phyloP scores from a whole-genome alignment of 257 asterid genomes.

The Salvia miltiorrhiza region DNA sequence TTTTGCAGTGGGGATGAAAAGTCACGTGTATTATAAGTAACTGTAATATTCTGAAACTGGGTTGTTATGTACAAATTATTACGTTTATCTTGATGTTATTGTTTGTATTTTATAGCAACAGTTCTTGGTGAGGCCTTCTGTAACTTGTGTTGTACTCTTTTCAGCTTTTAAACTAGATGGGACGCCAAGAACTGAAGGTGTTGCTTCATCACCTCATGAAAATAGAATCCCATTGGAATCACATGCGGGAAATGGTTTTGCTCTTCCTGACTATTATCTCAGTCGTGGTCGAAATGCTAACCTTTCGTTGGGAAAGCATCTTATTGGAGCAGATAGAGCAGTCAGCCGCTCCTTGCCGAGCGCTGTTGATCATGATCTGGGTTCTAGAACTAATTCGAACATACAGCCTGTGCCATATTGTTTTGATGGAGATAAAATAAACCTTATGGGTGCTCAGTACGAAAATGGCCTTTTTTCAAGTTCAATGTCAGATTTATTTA shows the following conservation, averaged over 20 bases:
- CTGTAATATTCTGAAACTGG: background rate
- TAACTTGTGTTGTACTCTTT: slow-evolving; percentile 2
- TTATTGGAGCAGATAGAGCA: slow-evolving; percentile 53
- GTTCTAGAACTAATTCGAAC: slow-evolving; percentile 45
- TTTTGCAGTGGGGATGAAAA: slow-evolving; percentile 9
- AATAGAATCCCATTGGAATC: slow-evolving; percentile 53
- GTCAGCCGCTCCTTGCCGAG: slow-evolving; percentile 74
- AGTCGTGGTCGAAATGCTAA: slow-evolving; percentile 54
- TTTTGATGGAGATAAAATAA: slow-evolving; percentile 58
- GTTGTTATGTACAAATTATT: slow-evolving; percentile 5
- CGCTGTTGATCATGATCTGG: slow-evolving; percentile 56
- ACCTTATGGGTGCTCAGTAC: slow-evolving; percentile 57
- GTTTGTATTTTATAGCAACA: background rate
- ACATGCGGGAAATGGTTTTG: slow-evolving; percentile 47
- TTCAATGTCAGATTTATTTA: slow-evolving; percentile 84
- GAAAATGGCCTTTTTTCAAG: slow-evolving; percentile 94
- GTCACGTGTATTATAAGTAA: background rate
- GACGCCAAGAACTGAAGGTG: slow-evolving; percentile 36
- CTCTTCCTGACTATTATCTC: slow-evolving; percentile 53
- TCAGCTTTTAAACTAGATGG: slow-evolving; percentile 67
- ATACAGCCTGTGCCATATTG: slow-evolving; percentile 48
- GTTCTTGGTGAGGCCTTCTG: background rate
- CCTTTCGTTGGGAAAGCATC: slow-evolving; percentile 44
- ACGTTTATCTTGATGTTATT: background rate
- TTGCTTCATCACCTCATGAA: slow-evolving; percentile 57